Conservation (phyloP, 2,329 filamentous ascomycete species). For the Colletotrichum tropicicola region DNA sequence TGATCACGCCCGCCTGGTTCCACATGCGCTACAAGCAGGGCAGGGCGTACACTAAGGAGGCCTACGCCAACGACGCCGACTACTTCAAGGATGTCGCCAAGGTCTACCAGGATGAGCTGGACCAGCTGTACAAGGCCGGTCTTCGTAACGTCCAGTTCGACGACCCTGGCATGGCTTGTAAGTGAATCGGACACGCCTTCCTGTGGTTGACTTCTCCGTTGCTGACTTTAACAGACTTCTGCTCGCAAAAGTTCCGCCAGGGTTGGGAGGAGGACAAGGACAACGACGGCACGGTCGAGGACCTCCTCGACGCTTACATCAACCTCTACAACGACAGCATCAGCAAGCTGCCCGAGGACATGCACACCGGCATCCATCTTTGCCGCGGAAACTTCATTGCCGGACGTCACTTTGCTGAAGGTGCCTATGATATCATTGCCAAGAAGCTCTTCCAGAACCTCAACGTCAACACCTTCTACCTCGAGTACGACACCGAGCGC, state of each 20-base stretch:
- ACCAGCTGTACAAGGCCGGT: constrained; percentile 68
- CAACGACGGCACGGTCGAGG: constrained; percentile 72
- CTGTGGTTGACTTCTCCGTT: background rate
- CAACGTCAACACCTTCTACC: constrained; percentile 73
- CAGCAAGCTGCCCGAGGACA: constrained; percentile 69
- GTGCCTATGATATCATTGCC: constrained; percentile 73
- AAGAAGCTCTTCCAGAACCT: constrained; percentile 71
- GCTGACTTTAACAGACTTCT: constrained; percentile 67
- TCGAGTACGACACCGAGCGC: constrained; percentile 74
- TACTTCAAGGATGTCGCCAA: constrained; percentile 73
- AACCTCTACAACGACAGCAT: constrained; percentile 79
- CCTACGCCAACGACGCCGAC: constrained; percentile 46
- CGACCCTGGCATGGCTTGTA: constrained; percentile 73
- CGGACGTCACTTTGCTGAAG: constrained; percentile 72
- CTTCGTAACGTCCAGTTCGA: constrained; percentile 74
- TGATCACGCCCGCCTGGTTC: constrained; percentile 63
- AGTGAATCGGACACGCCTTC: constrained; percentile 37
- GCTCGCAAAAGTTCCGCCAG: constrained; percentile 74
- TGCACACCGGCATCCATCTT: constrained; percentile 81
- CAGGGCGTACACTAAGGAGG: constrained; percentile 35
- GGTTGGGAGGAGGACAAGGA: constrained; percentile 74
- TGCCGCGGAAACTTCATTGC: constrained; percentile 76
- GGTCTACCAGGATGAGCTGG: constrained; percentile 71
- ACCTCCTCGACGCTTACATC: constrained; percentile 80
- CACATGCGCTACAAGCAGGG: constrained; percentile 39